A percentile compares a stretch with the other conserved stretches of the same genome.
These are phyloP conservation scores for Aspergillus terreus DNA, from an alignment of 2,329 filamentous ascomycete genomes.

Conservation along the genomic window DNA sequence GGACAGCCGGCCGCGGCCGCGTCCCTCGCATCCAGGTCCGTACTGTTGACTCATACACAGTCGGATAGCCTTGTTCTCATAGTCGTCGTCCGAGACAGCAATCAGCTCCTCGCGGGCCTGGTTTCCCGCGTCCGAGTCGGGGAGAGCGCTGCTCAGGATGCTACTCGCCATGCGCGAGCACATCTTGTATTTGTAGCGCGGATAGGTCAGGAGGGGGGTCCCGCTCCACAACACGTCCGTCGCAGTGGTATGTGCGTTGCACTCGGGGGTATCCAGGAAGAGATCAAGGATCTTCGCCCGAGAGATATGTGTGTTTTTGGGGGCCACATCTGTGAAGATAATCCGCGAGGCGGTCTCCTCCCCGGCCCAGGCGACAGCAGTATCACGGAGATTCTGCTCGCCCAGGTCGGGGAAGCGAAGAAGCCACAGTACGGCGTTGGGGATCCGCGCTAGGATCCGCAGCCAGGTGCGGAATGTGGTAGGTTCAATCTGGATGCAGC, in stretches of 20 bases:
- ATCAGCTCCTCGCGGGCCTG: constrained; percentile 72
- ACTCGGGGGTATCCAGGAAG: constrained; percentile 95
- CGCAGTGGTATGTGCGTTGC: constrained; percentile 95
- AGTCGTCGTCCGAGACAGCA: constrained; percentile 71
- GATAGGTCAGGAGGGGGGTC: constrained; percentile 84
- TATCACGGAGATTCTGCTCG: constrained; percentile 77
- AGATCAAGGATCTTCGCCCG: constrained; percentile 88
- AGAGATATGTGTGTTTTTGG: constrained; percentile 90
- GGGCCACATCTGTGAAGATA: constrained; percentile 93
- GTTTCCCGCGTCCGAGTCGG: constrained; percentile 64
- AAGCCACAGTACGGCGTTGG: constrained; percentile 89
- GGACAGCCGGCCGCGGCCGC: constrained; percentile 62
- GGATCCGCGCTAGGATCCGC: constrained; percentile 78
- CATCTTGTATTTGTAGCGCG: constrained; percentile 96
- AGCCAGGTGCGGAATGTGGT: constrained; percentile 95
- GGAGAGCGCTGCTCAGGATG: constrained; percentile 84
- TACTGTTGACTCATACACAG: constrained; percentile 66
- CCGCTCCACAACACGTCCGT: constrained; percentile 96
- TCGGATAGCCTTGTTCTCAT: constrained; percentile 71
- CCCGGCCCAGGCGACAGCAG: constrained; percentile 79
- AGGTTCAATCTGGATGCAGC: constrained; percentile 74
- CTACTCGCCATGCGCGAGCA: constrained; percentile 97
- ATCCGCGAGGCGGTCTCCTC: constrained; percentile 80
- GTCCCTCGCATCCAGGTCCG: constrained; percentile 32
- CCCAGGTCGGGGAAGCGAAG: constrained; percentile 94